These are phyloP conservation scores for Ustilago cynodontis DNA, from an alignment of 1,284 basidiomycete species.

Conservation along the genomic window DNA sequence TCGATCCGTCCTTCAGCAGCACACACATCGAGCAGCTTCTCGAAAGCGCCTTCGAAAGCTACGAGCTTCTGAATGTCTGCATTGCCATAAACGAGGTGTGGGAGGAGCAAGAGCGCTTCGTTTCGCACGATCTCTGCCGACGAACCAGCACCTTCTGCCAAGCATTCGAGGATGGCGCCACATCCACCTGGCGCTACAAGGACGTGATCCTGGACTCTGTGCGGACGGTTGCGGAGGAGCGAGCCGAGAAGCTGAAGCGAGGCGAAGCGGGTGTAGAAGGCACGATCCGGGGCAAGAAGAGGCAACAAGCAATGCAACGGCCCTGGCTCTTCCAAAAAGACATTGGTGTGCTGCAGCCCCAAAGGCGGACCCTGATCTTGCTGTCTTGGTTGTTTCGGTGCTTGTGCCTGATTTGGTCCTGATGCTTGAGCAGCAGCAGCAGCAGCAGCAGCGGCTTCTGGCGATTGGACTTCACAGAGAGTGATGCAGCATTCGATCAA, in stretches of 20 bases:
- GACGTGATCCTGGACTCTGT: conserved; percentile 87
- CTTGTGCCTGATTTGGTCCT: conserved; percentile 16
- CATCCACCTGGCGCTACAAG: conserved; percentile 84
- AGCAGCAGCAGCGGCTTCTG: conserved; percentile 13
- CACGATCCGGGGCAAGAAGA: conserved; percentile 71
- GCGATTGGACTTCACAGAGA: conserved; percentile 55
- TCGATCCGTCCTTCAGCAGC: conserved; percentile 90
- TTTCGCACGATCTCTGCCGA: conserved; percentile 68
- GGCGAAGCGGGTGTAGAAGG: conserved; percentile 88
- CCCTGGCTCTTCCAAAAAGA: conserved; percentile 78
- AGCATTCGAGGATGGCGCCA: conserved; percentile 76
- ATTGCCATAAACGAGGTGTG: conserved; percentile 84
- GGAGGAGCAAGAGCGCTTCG: conserved; percentile 79
- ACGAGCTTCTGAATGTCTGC: conserved; percentile 96
- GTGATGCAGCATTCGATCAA: conserved; percentile 61
- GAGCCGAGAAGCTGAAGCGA: conserved; percentile 87
- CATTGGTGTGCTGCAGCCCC: conserved; percentile 80
- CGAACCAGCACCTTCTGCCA: conserved; percentile 70
- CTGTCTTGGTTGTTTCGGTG: conserved; percentile 31
- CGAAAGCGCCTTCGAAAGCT: conserved; percentile 96
- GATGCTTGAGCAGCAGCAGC: background rate
- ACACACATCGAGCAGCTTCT: conserved; percentile 91
- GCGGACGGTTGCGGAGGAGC: conserved; percentile 77
- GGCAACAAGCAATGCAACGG: conserved; percentile 82
- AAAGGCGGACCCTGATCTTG: conserved; percentile 72